Conservation (phyloP, 1,139 yeast species). For the Geotrichum candidum region DNA sequence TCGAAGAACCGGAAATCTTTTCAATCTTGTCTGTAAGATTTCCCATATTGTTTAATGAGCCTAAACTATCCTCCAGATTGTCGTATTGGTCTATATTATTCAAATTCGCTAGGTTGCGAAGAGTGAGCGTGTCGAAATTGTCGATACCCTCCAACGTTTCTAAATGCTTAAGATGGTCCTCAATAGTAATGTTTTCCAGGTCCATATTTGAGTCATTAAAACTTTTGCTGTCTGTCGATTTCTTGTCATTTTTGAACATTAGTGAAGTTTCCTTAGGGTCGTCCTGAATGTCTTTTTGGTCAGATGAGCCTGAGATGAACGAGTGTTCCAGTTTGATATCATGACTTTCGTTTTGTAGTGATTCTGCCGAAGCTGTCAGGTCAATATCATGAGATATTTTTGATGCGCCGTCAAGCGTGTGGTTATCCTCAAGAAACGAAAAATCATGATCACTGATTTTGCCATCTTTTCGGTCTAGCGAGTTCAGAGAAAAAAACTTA, state of each 20-base stretch:
- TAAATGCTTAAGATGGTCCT: not conserved
- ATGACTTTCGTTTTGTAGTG: not conserved
- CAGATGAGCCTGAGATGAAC: not conserved
- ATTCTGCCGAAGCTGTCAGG: not conserved
- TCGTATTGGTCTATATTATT: not conserved
- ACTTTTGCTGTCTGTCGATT: not conserved
- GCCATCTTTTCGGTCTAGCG: not conserved
- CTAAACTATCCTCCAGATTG: not conserved
- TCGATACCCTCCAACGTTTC: not conserved
- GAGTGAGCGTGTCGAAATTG: not conserved
- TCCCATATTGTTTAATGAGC: not conserved
- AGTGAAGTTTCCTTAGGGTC: not conserved
- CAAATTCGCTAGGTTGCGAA: not conserved
- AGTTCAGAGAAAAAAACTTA: not conserved
- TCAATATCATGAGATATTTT: not conserved
- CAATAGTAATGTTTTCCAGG: not conserved
- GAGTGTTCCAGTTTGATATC: not conserved
- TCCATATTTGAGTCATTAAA: not conserved
- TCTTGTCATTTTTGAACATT: not conserved
- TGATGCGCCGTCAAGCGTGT: not conserved
- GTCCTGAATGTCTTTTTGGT: not conserved
- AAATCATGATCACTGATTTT: not conserved
- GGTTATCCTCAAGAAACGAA: not conserved
- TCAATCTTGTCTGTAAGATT: not conserved
- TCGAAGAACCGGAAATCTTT: not conserved